These are phyloP conservation scores for Aspergillus steynii DNA, from an alignment of 495 filamentous ascomycete species.

Conservation along the genomic window DNA sequence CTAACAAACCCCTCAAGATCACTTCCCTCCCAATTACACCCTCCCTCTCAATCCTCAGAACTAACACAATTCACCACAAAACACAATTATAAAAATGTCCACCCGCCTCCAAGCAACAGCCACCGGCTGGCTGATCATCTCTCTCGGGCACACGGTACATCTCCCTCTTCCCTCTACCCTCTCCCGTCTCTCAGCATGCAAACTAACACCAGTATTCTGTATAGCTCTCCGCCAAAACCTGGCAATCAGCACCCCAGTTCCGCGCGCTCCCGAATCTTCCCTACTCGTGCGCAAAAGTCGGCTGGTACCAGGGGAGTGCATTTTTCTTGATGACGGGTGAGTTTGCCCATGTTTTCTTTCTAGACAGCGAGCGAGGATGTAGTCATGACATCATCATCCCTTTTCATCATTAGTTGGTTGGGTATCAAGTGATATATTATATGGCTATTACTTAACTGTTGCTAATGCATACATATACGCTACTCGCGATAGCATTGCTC, in stretches of 20 bases:
- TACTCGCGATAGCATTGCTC: slow-evolving; percentile 20
- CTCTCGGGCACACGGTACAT: slow-evolving; percentile 26
- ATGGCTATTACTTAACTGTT: no score
- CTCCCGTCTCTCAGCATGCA: background rate
- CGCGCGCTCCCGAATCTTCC: slow-evolving; percentile 27
- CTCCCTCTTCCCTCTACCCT: background rate
- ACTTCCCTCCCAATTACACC: no score
- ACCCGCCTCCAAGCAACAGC: slow-evolving; percentile 21
- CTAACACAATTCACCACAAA: background rate
- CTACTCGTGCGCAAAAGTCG: slow-evolving; percentile 29
- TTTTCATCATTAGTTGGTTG: no score
- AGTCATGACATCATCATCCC: background rate
- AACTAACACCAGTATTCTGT: background rate
- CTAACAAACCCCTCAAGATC: no score
- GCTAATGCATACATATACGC: no score
- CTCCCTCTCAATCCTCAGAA: no score
- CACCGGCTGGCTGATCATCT: slow-evolving; percentile 20
- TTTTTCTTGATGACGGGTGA: slow-evolving; percentile 31
- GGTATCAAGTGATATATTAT: no score
- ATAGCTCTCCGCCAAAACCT: slow-evolving; percentile 24
- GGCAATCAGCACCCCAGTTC: slow-evolving; percentile 21
- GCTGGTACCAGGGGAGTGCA: slow-evolving; percentile 36
- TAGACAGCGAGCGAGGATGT: no score
- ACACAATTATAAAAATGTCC: slow-evolving; percentile 7
- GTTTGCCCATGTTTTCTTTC: background rate